These are phyloP conservation scores for Candida sphagnicola DNA, from an alignment of 805 yeast genomes.

Conservation along the genomic window DNA sequence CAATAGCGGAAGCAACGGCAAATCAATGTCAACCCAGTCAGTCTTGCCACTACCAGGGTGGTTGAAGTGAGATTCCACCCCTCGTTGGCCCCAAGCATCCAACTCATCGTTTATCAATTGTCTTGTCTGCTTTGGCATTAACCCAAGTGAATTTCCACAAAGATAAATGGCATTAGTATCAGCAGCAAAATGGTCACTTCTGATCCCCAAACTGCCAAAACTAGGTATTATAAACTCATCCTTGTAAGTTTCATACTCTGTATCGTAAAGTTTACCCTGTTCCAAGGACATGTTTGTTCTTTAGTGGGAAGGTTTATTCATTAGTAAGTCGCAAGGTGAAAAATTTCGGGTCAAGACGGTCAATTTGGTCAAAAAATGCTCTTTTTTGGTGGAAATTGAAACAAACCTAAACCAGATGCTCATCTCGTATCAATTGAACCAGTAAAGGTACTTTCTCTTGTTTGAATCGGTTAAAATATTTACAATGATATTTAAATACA, in stretches of 20 bases:
- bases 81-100: conserved; percentile 77
- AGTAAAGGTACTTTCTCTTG: too few species aligned
- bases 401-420: too few species aligned
- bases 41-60: conserved; percentile 53
- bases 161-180: conserved; percentile 48
- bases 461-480: too few species aligned
- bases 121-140: conserved; percentile 70
- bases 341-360: too few species aligned
- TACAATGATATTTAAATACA: too few species aligned
- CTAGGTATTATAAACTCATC: conserved; percentile 66
- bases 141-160: conserved; percentile 92
- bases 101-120: conserved; percentile 61
- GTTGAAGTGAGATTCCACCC: conserved; percentile 79
- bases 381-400: too few species aligned
- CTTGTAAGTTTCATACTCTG: conserved; percentile 30
- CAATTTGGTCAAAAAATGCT: too few species aligned
- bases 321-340: conserved; percentile 3
- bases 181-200: conserved; percentile 12
- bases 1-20: conserved; percentile 65
- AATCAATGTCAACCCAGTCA: conserved; percentile 81
- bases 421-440: too few species aligned
- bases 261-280: conserved; percentile 33
- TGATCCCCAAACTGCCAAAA: conserved; percentile 52
- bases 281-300: conserved; percentile 13
- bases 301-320: not conserved